Base-by-base conservation (phyloP, 75 land plant species). In the Selaginella tamariscina region DNA sequence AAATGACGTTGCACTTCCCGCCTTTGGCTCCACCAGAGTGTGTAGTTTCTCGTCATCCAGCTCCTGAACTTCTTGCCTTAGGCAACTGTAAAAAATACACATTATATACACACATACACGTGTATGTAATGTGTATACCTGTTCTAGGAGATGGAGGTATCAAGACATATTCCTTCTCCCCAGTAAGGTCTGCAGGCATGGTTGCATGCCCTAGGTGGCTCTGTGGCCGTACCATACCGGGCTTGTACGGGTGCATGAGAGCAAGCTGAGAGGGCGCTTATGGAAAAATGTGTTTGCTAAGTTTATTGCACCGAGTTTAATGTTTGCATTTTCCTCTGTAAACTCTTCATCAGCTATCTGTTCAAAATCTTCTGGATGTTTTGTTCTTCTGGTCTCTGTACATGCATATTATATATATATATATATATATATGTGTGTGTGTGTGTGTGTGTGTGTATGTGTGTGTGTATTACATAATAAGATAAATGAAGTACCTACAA, bases 1-100 rank as follows among this genome's bases (percentile, higher is more conserved):
- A 31, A 70, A 70, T 9, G 71, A 70, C 1, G 22, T 56, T 21
- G 71, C 71, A 56, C 71, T 70, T 31, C 71, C 71, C 5, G 64
- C 64, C 21, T 31, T 27, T 27, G 55, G 2, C 11, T 24, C 24
- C 29, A 54, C 28, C 18, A 56, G 66, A 57, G 32, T 56, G 29
- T 56, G 30, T 0, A 59, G 1, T 18, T 70, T 56, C 30, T 9
- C 66, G 1, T 70, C 71, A 31, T 70, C 64, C 11, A 70, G 31
- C 9, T 70, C 64, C 57, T 70, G 64, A 56, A 70, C 71, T 18
- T 56, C 71, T 21, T 70, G 32, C 65, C 31, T 70, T 56, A 30
- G 11, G 71, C 65, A 56, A 70, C 71, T 70, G 22, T 23, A 1
- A 24, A 27, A 54, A 44, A 11, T 9, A 9, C 11, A 18, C 9